These are phyloP conservation scores for Funneliformis caledonium DNA, from an alignment of 371 early-diverging fungal species.

Conservation along the genomic window DNA sequence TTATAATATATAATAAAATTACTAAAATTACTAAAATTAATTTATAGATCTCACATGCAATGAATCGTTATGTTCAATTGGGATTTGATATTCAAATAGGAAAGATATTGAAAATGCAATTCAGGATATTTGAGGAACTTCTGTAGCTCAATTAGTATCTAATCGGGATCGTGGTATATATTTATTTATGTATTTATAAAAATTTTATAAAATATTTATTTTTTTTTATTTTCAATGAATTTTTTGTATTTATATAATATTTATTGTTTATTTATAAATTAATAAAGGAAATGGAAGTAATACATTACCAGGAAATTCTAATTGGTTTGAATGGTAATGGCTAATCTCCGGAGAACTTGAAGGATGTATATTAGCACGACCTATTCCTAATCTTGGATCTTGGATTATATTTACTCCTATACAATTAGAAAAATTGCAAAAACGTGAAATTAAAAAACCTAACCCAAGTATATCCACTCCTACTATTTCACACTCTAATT, in stretches of 20 bases:
- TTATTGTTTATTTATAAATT: not conserved
- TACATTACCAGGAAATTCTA: not conserved
- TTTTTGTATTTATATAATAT: too few species aligned
- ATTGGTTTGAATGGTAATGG: not conserved
- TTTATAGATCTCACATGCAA: conserved; percentile 1
- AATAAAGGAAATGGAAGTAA: conserved; percentile 5
- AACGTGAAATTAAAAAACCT: not conserved
- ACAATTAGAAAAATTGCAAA: conserved; percentile 9
- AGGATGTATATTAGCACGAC: not conserved
- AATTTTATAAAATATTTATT: too few species aligned
- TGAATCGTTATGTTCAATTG: not conserved
- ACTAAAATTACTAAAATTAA: not conserved
- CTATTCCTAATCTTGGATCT: not conserved
- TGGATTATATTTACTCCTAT: not conserved
- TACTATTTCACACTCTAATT: not conserved
- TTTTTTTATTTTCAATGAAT: too few species aligned
- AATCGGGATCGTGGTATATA: not conserved
- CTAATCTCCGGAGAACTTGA: not conserved
- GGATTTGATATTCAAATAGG: not conserved
- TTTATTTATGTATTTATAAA: too few species aligned
- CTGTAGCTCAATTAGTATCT: not conserved
- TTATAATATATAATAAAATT: not conserved
- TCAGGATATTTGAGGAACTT: not conserved
- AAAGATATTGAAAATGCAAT: conserved; percentile 3
- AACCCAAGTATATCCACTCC: not conserved